A percentile compares a stretch with the other conserved stretches of the same genome.
Conservation (phyloP, 2,329 filamentous ascomycete species). For the Biscogniauxia marginata region DNA sequence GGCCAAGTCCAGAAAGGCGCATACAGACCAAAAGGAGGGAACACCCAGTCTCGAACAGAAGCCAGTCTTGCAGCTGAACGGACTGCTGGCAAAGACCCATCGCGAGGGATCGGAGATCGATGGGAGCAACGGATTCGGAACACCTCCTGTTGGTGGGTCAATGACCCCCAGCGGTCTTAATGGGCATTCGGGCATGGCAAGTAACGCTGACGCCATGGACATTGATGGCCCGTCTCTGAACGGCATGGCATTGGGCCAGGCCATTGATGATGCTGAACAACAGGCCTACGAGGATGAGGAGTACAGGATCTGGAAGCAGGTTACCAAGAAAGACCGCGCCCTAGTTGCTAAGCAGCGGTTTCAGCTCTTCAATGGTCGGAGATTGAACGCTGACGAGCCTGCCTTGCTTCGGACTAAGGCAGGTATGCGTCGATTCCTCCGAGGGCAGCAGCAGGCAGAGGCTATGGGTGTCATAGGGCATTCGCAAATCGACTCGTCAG, state of each 20-base stretch:
- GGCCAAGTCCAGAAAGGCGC: conserved; percentile 73
- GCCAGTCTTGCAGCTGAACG: conserved; percentile 66
- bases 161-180: conserved; percentile 73
- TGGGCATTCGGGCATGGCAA: conserved; percentile 63
- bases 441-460: conserved; percentile 71
- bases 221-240: conserved; percentile 74
- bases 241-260: conserved; percentile 61
- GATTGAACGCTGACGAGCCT: conserved; percentile 82
- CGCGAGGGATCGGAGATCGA: conserved; percentile 80
- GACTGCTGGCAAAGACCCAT: conserved; percentile 55
- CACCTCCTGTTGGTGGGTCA: conserved; percentile 72
- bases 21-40: conserved; percentile 70
- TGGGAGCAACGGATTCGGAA: conserved; percentile 81
- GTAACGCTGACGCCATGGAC: conserved; percentile 83
- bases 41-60: conserved; percentile 77
- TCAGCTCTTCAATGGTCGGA: conserved; percentile 80
- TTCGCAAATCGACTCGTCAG: conserved; percentile 42
- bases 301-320: conserved; percentile 98
- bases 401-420: conserved; percentile 81
- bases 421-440: conserved; percentile 85
- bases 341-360: conserved; percentile 81
- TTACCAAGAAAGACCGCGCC: conserved; percentile 94
- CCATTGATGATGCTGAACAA: conserved; percentile 65
- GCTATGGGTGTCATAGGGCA: conserved; percentile 42
- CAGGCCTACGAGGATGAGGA: conserved; percentile 88